Evolutionary conservation across 768 basidiomycete species (phyloP).

Genomic region (Tubosaeta sp.): DNA sequence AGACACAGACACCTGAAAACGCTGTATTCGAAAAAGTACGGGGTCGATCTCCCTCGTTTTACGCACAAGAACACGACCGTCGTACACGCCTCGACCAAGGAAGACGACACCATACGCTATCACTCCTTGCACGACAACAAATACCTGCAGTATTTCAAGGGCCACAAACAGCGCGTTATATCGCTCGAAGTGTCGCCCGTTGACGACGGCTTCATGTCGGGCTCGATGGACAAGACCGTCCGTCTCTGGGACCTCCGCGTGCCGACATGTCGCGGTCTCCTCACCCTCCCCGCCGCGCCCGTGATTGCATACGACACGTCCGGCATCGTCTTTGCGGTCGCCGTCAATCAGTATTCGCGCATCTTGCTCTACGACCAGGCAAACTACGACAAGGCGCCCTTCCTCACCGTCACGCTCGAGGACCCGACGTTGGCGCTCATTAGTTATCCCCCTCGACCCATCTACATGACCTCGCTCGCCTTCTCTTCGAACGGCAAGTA

Average conservation of each 20-base stretch:
- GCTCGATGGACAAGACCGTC: slow-evolving; percentile 90
- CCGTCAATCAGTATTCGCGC: slow-evolving; percentile 74
- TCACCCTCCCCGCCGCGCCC: slow-evolving; percentile 70
- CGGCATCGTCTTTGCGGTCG: slow-evolving; percentile 84
- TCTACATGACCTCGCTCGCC: slow-evolving; percentile 84
- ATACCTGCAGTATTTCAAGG: slow-evolving; percentile 93
- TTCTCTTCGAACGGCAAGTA: slow-evolving; percentile 92
- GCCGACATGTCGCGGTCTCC: slow-evolving; percentile 69
- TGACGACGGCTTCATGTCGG: slow-evolving; percentile 95
- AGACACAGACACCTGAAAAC: slow-evolving; percentile 63
- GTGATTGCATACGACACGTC: slow-evolving; percentile 81
- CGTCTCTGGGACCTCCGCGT: slow-evolving; percentile 92
- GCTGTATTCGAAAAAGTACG: slow-evolving; percentile 93
- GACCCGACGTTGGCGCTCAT: slow-evolving; percentile 74
- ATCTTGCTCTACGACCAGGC: slow-evolving; percentile 83
- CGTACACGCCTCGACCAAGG: slow-evolving; percentile 89
- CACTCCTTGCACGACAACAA: slow-evolving; percentile 96
- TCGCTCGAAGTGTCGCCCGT: slow-evolving; percentile 90
- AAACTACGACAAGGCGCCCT: slow-evolving; percentile 90
- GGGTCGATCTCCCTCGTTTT: slow-evolving; percentile 89
- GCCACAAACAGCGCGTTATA: slow-evolving; percentile 85
- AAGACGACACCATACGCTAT: slow-evolving; percentile 92
- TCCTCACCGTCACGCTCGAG: slow-evolving; percentile 75
- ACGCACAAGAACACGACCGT: slow-evolving; percentile 87
- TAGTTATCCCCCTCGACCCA: slow-evolving; percentile 81